Percentiles rank a stretch among this genome's conserved stretches.
phyloP scores from a whole-genome alignment of 1,284 basidiomycete genomes.

The Spongiforma sp. region DNA sequence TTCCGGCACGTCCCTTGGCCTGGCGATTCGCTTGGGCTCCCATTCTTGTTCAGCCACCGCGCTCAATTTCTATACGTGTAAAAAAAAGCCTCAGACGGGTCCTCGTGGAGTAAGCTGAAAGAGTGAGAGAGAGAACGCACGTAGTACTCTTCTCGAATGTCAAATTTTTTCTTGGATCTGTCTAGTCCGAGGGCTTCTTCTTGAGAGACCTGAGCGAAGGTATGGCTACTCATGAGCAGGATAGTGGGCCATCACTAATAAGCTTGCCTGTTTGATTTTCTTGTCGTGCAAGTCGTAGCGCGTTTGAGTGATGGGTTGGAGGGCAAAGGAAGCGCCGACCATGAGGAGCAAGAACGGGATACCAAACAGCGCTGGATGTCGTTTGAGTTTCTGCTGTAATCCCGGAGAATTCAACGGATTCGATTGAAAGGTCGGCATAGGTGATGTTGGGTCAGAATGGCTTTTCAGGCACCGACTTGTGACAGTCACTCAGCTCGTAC shows the following conservation, averaged over 20 bases:
- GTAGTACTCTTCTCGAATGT: conserved; percentile 96
- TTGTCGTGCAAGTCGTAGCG: conserved; percentile 89
- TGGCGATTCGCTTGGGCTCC: conserved; percentile 85
- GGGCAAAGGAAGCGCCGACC: conserved; percentile 86
- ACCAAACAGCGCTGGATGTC: conserved; percentile 78
- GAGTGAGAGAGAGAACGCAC: conserved; percentile 54
- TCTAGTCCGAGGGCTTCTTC: conserved; percentile 87
- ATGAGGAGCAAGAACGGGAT: conserved; percentile 88
- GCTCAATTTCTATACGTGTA: conserved; percentile 72
- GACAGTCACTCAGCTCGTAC: conserved; percentile 9
- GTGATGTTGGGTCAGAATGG: not conserved
- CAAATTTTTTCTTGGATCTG: conserved; percentile 84
- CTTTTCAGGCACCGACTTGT: conserved; percentile 8
- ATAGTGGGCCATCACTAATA: not conserved
- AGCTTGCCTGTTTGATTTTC: conserved; percentile 71
- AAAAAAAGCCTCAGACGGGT: conserved; percentile 10
- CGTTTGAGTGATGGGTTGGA: conserved; percentile 88
- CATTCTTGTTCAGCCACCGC: conserved; percentile 72
- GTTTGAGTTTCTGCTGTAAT: conserved; percentile 53
- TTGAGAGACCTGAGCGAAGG: conserved; percentile 63
- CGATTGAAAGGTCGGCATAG: conserved; percentile 67
- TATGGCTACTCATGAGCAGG: not conserved
- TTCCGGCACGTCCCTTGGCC: conserved; percentile 85
- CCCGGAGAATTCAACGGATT: conserved; percentile 54
- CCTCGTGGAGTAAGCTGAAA: not conserved